These are phyloP conservation scores for Cadophora luteo-olivacea DNA, from an alignment of 2,329 filamentous ascomycete species.

Conservation along the genomic window DNA sequence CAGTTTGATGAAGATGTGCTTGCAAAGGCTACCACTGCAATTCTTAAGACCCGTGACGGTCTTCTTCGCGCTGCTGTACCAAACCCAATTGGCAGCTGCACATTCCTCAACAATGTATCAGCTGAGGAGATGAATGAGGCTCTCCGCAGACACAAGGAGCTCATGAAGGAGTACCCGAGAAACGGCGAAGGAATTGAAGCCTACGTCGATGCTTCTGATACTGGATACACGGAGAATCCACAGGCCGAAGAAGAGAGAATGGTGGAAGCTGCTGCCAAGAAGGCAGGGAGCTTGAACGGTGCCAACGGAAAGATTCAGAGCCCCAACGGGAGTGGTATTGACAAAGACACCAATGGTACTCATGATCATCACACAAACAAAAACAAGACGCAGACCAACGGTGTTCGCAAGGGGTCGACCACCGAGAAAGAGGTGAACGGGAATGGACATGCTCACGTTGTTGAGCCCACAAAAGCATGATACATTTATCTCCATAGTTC, in stretches of 20 bases:
- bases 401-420: too few species aligned
- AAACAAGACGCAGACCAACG: too few species aligned
- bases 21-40: constrained; percentile 70
- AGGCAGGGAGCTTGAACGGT: constrained; percentile 36
- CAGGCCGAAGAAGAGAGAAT: constrained; percentile 39
- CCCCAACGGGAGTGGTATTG: neutral
- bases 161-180: constrained; percentile 68
- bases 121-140: constrained; percentile 66
- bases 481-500: neutral
- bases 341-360: constrained; percentile 9
- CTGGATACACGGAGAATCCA: constrained; percentile 55
- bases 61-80: constrained; percentile 72
- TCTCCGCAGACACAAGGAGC: constrained; percentile 66
- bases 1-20: constrained; percentile 71
- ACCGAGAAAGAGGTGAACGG: neutral
- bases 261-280: constrained; percentile 37
- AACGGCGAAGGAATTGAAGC: constrained; percentile 71
- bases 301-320: constrained; percentile 27
- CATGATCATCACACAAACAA: constrained; percentile 2
- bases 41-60: constrained; percentile 74
- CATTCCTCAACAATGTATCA: constrained; percentile 72
- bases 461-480: neutral
- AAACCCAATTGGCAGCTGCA: constrained; percentile 68
- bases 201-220: constrained; percentile 73
- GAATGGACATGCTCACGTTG: neutral